These are phyloP conservation scores for Luffa aegyptiaca DNA, from an alignment of 306 rosid species.

Conservation along the genomic window DNA sequence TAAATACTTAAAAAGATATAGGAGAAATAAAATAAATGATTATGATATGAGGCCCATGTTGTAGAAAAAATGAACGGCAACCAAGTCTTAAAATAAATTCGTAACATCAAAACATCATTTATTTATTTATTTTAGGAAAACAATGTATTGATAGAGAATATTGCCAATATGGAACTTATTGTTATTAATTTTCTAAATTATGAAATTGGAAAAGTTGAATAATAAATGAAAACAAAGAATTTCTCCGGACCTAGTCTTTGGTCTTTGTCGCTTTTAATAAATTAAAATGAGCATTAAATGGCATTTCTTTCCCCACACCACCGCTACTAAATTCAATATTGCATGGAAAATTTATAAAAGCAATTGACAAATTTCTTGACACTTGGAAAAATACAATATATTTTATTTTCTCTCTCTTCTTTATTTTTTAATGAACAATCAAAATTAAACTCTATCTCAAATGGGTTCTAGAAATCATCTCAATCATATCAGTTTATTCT, in stretches of 20 bases:
- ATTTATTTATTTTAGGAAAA: not conserved
- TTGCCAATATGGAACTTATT: not conserved
- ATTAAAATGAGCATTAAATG: not conserved
- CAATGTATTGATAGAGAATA: not conserved
- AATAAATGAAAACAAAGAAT: not conserved
- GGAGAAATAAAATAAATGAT: not conserved
- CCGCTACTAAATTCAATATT: not conserved
- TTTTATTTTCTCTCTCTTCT: not conserved
- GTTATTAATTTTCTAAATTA: not conserved
- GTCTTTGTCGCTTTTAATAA: not conserved
- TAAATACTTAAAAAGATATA: not conserved
- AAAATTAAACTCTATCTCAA: not conserved
- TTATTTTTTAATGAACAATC: not conserved
- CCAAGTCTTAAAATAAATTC: not conserved
- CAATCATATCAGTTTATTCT: not conserved
- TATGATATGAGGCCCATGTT: not conserved
- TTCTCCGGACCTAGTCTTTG: not conserved
- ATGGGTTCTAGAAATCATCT: not conserved
- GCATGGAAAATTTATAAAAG: not conserved
- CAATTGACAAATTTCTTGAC: not conserved
- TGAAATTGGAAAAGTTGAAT: not conserved
- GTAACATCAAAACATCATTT: not conserved
- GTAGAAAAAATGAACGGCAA: not conserved
- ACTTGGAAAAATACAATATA: not conserved
- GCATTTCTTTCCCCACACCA: not conserved